Evolutionary conservation across 345 rosid species (phyloP), one percentile per base, ranked within the genome.

Genomic region (Aquilaria sinensis): DNA sequence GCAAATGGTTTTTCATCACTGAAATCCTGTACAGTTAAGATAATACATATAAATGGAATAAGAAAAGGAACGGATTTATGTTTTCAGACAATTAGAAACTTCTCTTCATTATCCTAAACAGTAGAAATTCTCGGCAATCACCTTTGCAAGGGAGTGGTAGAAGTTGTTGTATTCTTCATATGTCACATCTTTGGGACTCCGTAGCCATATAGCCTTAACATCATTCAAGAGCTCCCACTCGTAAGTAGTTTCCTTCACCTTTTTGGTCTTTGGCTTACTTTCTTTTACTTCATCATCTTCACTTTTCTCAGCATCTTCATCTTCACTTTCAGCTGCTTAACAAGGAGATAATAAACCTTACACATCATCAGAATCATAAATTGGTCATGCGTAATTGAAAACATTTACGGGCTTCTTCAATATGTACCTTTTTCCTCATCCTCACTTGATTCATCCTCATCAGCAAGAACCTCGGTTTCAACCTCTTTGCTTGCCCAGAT

Each of bases 161-260:
- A 94, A 94, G 63, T 90, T 94, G 37, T 82, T 69, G 81, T 94
- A 94, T 70, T 94, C 96, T 70, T 94, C 95, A 2, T 88, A 95
- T 0, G 99, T 85, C 81, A 90, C 96, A 41, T 94, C 99, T 77
- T 85, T 94, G 6, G 99, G 99, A 82, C 71, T 90, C 59, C 99
- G 79, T 77, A 94, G 62, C 97, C 99, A 94, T 75, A 94, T 88
- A 68, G 99, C 99, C 72, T 94, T 94, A 41, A 90, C 91, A 81
- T 94, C 97, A 75, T 94, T 90, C 67, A 90, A 69, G 75, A 85
- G 88, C 74, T 90, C 99, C 99, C 99, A 90, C 58, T 90, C 99
- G 71, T 67, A 63, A 59, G 78, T 70, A 47, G 91, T 94, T 77
- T 94, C 99, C 80, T 83, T 94, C 68, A 83, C 76, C 33, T 69